Conservation (phyloP, 2,329 filamentous ascomycete genomes). For the Calonectria pseudoturangicola region DNA sequence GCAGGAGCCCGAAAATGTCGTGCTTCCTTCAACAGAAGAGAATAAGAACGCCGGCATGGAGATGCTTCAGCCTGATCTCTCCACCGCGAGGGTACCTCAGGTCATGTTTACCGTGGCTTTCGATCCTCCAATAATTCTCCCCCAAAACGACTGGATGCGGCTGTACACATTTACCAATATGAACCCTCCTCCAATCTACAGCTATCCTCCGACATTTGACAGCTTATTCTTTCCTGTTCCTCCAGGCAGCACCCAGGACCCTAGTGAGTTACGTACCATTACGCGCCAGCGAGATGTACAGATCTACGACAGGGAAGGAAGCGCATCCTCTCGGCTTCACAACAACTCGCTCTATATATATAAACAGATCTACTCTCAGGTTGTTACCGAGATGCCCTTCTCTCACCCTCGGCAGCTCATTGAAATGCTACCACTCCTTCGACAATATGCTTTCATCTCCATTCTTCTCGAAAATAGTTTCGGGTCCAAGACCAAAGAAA, state of each 20-base stretch:
- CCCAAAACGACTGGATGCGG: conserved; percentile 77
- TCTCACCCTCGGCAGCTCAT: conserved; percentile 86
- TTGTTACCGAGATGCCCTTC: conserved; percentile 82
- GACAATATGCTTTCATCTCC: conserved; percentile 84
- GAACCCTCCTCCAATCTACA: conserved; percentile 60
- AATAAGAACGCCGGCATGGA: conserved; percentile 71
- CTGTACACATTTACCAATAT: conserved; percentile 76
- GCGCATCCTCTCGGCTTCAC: conserved; percentile 63
- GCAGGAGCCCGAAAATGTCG: conserved; percentile 81
- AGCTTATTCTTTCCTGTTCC: conserved; percentile 73
- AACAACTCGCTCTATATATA: conserved; percentile 80
- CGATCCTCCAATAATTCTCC: conserved; percentile 83
- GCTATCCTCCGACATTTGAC: conserved; percentile 72
- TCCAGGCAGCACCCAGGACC: conserved; percentile 69
- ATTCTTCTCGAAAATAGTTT: conserved; percentile 79
- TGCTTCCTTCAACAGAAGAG: conserved; percentile 69
- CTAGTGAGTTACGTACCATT: conserved; percentile 75
- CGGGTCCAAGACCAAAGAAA: conserved; percentile 58
- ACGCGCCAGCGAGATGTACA: conserved; percentile 68
- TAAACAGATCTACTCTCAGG: conserved; percentile 82
- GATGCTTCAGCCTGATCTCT: conserved; percentile 67
- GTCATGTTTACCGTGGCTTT: conserved; percentile 85
- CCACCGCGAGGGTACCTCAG: conserved; percentile 76
- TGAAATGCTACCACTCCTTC: conserved; percentile 81
- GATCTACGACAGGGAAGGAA: conserved; percentile 60